Evolutionary conservation across 2,329 filamentous ascomycete species (phyloP).

Genomic region (Ophiosphaerella narmari): DNA sequence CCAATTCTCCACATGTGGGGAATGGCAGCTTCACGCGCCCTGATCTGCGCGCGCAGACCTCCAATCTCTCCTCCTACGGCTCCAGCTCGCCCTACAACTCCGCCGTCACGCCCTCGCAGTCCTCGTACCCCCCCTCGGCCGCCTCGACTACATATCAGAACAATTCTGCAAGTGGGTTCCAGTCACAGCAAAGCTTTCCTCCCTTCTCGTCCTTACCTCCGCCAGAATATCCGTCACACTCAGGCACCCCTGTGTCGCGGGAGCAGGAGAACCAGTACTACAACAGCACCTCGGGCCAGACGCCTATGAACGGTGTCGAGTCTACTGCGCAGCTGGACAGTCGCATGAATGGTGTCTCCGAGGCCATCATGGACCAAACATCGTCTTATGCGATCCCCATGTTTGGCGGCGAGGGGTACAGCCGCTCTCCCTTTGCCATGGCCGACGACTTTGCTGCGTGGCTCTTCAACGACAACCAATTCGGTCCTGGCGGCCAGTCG

Average conservation of each 20-base stretch:
- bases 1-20: slow-evolving; percentile 44
- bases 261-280: slow-evolving; percentile 44
- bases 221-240: slow-evolving; percentile 56
- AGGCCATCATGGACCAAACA: slow-evolving; percentile 51
- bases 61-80: slow-evolving; percentile 40
- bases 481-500: slow-evolving; percentile 44
- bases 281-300: slow-evolving; percentile 41
- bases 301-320: slow-evolving; percentile 46
- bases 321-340: slow-evolving; percentile 41
- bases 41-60: slow-evolving; percentile 43
- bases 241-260: slow-evolving; percentile 43
- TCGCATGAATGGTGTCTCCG: slow-evolving; percentile 43
- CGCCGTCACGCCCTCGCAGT: slow-evolving; percentile 50
- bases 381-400: slow-evolving; percentile 74
- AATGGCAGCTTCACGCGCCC: slow-evolving; percentile 42
- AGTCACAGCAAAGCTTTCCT: slow-evolving; percentile 65
- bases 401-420: slow-evolving; percentile 82
- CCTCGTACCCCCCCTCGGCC: slow-evolving; percentile 53
- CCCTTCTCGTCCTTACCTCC: slow-evolving; percentile 64
- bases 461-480: slow-evolving; percentile 73
- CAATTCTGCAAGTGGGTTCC: slow-evolving; percentile 53
- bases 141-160: slow-evolving; percentile 47
- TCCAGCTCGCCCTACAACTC: slow-evolving; percentile 44
- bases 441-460: slow-evolving; percentile 87
- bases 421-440: slow-evolving; percentile 85